phyloP scores from a whole-genome alignment of 129 eudicot species.

The Ambrosia artemisiifolia region DNA sequence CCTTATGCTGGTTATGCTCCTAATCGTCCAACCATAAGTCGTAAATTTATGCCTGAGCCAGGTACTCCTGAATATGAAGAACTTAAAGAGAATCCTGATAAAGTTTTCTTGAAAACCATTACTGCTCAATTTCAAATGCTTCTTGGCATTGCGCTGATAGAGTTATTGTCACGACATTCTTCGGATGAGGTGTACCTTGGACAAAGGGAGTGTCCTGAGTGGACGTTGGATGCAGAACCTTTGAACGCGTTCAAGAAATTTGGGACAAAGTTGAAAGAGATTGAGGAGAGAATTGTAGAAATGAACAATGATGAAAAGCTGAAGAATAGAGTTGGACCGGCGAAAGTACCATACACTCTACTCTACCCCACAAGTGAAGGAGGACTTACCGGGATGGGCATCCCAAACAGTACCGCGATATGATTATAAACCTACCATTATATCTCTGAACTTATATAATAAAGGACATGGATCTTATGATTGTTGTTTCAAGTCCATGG shows the following conservation, averaged over 20 bases:
- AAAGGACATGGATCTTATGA: not conserved
- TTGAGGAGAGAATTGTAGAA: constrained; percentile 27
- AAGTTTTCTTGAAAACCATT: constrained; percentile 33
- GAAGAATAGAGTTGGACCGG: constrained; percentile 46
- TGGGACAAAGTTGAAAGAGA: constrained; percentile 31
- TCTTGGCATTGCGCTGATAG: constrained; percentile 36
- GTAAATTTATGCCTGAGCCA: constrained; percentile 39
- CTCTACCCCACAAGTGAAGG: constrained; percentile 32
- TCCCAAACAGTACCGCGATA: constrained; percentile 31
- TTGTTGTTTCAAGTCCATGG: too few relatives aligned
- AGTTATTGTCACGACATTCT: constrained; percentile 36
- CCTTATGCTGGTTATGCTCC: constrained; percentile 44
- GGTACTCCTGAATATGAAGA: constrained; percentile 42
- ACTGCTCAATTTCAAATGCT: constrained; percentile 32
- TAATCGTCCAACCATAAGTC: constrained; percentile 45
- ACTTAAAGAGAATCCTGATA: constrained; percentile 34
- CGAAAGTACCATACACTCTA: constrained; percentile 32
- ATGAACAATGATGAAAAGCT: constrained; percentile 38
- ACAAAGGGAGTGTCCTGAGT: constrained; percentile 35
- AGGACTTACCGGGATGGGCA: constrained; percentile 39
- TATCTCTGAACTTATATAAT: not conserved
- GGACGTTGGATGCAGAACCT: constrained; percentile 36
- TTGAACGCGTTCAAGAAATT: constrained; percentile 33
- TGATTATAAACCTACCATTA: not conserved
- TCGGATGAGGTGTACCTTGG: constrained; percentile 44